Conservation (phyloP, 306 rosid species). For the Rosa lucieae region DNA sequence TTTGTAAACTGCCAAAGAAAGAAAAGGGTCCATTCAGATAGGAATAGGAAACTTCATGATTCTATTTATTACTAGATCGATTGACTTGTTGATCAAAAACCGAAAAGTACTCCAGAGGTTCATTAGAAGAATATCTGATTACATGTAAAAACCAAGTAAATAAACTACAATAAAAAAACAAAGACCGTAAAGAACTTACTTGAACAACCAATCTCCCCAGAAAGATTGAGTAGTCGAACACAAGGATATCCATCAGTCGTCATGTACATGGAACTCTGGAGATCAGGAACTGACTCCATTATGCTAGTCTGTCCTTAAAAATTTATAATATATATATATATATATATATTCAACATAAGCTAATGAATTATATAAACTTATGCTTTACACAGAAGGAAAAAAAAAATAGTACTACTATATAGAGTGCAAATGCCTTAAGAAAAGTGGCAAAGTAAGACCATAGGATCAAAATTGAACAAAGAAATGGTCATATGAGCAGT, state of each 20-base stretch:
- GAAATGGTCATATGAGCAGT: not conserved
- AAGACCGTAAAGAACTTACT: constrained; percentile 44
- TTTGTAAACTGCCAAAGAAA: too few relatives aligned
- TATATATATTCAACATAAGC: not conserved
- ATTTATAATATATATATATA: too few relatives aligned
- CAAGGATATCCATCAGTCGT: constrained; percentile 70
- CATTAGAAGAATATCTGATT: constrained; percentile 4
- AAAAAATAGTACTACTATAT: not conserved
- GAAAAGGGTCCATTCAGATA: too few relatives aligned
- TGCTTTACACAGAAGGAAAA: not conserved
- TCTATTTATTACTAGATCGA: too few relatives aligned
- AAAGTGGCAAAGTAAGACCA: not conserved
- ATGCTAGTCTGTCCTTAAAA: constrained; percentile 42
- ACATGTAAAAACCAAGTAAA: constrained; percentile 16
- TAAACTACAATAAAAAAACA: not conserved
- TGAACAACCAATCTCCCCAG: constrained; percentile 90
- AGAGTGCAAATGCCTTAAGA: not conserved
- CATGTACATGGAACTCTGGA: constrained; percentile 83
- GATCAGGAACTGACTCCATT: constrained; percentile 95
- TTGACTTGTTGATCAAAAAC: too few relatives aligned
- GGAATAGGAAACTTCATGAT: too few relatives aligned
- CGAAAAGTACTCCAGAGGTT: constrained; percentile 14
- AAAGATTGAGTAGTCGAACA: constrained; percentile 69
- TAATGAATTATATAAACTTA: not conserved
- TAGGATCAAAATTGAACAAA: not conserved